phyloP scores from a whole-genome alignment of 2,329 filamentous ascomycete genomes.

The Verticillium alfalfae region DNA sequence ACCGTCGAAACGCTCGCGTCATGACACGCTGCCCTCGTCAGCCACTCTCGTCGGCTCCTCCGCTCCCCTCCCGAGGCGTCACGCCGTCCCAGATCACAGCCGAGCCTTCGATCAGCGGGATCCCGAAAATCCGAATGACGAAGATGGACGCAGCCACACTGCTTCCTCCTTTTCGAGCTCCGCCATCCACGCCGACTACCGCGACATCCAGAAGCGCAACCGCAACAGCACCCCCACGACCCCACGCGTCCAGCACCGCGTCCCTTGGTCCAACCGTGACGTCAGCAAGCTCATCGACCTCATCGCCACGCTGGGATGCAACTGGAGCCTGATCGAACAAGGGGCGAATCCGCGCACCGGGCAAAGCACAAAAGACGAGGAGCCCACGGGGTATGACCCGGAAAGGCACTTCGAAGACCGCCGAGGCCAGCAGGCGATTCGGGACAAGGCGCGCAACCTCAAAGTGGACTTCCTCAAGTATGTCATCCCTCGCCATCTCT shows the following conservation, averaged over 20 bases:
- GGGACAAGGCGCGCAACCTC: conserved; percentile 52
- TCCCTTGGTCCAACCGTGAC: conserved; percentile 38
- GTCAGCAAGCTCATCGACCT: conserved; percentile 32
- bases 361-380: background rate
- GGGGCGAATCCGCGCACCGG: conserved; percentile 5
- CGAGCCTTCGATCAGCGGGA: background rate
- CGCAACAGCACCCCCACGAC: conserved; percentile 18
- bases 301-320: conserved; percentile 29
- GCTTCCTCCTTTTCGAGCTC: background rate
- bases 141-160: background rate
- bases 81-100: conserved; percentile 6
- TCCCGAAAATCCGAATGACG: background rate
- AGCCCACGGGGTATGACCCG: conserved; percentile 15
- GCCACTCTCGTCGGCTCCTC: background rate
- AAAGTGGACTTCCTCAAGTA: conserved; percentile 47
- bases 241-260: conserved; percentile 20
- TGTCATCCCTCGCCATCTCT: conserved; percentile 6
- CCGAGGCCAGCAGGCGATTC: conserved; percentile 50
- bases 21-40: background rate
- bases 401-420: conserved; percentile 29
- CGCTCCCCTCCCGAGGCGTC: conserved; percentile 2
- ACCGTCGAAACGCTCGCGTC: conserved; percentile 1
- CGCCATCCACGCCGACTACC: conserved; percentile 1
- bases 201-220: conserved; percentile 20
- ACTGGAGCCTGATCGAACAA: conserved; percentile 31